Conservation (phyloP, 2,329 filamentous ascomycete genomes). For the Hortaea werneckii region DNA sequence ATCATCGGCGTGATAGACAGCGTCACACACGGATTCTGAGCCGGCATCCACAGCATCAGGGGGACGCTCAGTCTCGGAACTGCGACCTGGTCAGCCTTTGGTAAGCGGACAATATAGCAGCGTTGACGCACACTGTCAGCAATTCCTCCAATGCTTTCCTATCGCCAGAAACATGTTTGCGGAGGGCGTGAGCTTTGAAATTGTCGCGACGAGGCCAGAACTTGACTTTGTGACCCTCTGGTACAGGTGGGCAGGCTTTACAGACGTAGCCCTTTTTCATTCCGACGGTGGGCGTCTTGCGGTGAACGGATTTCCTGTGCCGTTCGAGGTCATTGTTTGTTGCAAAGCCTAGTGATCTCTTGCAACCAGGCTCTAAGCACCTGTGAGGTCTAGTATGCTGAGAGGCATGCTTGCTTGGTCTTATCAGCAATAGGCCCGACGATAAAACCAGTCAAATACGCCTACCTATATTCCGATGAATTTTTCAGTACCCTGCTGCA, state of each 20-base stretch:
- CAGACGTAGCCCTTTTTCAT: conserved; percentile 34
- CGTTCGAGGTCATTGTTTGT: conserved; percentile 74
- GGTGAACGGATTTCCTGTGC: conserved; percentile 62
- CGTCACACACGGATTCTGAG: conserved; percentile 5
- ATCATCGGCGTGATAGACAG: not conserved
- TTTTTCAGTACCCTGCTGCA: conserved; percentile 3
- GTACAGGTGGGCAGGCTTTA: conserved; percentile 48
- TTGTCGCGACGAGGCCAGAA: conserved; percentile 77
- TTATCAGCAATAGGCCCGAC: no score
- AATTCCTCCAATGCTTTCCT: conserved; percentile 35
- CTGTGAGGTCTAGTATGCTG: conserved; percentile 1
- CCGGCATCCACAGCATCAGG: conserved; percentile 3
- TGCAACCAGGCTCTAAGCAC: conserved; percentile 1
- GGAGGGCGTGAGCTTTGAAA: conserved; percentile 66
- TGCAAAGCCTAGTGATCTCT: conserved; percentile 51
- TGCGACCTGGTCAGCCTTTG: conserved; percentile 3
- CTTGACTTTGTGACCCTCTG: conserved; percentile 53
- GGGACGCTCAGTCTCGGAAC: conserved; percentile 1
- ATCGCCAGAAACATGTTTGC: conserved; percentile 50
- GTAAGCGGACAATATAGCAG: not conserved
- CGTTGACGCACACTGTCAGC: conserved; percentile 27
- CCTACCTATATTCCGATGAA: not conserved
- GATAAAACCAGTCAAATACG: no score
- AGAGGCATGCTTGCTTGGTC: conserved; percentile 1
- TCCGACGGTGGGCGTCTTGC: conserved; percentile 34